Conservation (phyloP, 306 rosid species). For the Adenanthera pavonina region DNA sequence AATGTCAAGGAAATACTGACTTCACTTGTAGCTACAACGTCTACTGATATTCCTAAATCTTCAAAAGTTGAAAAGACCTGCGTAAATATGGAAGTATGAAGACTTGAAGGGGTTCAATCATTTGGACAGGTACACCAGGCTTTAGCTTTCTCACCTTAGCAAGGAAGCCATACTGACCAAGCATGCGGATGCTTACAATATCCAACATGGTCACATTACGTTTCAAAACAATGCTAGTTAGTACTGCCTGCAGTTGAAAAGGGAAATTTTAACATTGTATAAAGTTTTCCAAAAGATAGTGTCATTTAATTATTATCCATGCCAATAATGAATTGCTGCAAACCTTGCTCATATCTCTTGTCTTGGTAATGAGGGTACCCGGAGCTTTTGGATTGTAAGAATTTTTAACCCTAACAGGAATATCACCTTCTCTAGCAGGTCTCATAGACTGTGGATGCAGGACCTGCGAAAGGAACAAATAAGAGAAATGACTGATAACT, state of each 20-base stretch:
- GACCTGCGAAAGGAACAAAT: slow-evolving; percentile 72
- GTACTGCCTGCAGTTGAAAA: slow-evolving; percentile 70
- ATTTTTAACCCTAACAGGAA: slow-evolving; percentile 97
- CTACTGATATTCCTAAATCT: slow-evolving; percentile 86
- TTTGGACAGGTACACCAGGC: not conserved
- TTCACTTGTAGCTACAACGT: slow-evolving; percentile 87
- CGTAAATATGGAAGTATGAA: slow-evolving; percentile 32
- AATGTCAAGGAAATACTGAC: slow-evolving; percentile 85
- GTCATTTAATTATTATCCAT: slow-evolving; percentile 20
- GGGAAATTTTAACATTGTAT: slow-evolving; percentile 33
- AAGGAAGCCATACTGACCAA: slow-evolving; percentile 93
- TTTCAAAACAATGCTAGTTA: slow-evolving; percentile 94
- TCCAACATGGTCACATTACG: slow-evolving; percentile 94
- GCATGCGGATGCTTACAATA: slow-evolving; percentile 98
- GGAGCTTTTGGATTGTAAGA: slow-evolving; percentile 96
- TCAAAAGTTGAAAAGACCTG: slow-evolving; percentile 90
- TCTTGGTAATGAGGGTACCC: slow-evolving; percentile 86
- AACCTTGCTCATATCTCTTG: slow-evolving; percentile 94
- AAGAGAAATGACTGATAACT: slow-evolving; percentile 10
- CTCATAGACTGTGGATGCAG: slow-evolving; percentile 98
- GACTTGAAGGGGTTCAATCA: slow-evolving; percentile 24
- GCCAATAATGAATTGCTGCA: slow-evolving; percentile 40
- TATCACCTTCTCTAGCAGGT: slow-evolving; percentile 96
- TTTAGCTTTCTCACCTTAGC: slow-evolving; percentile 74
- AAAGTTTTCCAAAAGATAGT: slow-evolving; percentile 5